These are phyloP conservation scores for Talaromyces adpressus DNA, from an alignment of 495 filamentous ascomycete species.

Conservation along the genomic window DNA sequence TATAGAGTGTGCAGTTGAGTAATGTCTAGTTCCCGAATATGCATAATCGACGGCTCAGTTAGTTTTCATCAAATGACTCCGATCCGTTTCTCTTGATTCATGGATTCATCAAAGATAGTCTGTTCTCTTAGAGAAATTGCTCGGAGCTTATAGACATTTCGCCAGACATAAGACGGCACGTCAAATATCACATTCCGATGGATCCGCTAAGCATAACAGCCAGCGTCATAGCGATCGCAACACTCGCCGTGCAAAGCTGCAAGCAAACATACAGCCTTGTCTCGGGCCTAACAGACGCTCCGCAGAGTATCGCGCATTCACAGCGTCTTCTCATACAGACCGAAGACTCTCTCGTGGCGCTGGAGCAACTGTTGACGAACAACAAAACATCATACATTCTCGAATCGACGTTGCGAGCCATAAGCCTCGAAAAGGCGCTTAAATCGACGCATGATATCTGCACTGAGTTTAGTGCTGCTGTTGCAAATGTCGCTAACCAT, in stretches of 20 bases:
- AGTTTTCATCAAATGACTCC: too few species aligned
- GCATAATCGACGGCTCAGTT: too few species aligned
- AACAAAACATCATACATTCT: background rate
- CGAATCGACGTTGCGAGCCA: background rate
- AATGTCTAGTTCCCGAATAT: too few species aligned
- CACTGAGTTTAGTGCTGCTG: background rate
- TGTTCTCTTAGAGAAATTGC: too few species aligned
- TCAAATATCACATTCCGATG: background rate
- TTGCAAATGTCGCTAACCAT: background rate
- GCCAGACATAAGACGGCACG: too few species aligned
- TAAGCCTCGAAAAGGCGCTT: background rate
- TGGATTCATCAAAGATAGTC: too few species aligned
- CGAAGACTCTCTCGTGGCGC: background rate
- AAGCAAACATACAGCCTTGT: background rate
- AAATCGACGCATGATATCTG: background rate
- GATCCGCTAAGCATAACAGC: background rate
- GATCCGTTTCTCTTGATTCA: too few species aligned
- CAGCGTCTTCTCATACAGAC: background rate
- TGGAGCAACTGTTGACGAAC: background rate
- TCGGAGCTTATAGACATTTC: too few species aligned
- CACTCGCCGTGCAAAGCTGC: background rate
- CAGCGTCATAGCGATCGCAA: background rate
- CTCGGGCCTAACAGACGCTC: background rate
- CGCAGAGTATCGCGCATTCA: background rate
- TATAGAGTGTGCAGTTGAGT: too few species aligned